These are phyloP conservation scores for Rhodofomes roseus DNA, from an alignment of 1,284 basidiomycete species.

Conservation along the genomic window DNA sequence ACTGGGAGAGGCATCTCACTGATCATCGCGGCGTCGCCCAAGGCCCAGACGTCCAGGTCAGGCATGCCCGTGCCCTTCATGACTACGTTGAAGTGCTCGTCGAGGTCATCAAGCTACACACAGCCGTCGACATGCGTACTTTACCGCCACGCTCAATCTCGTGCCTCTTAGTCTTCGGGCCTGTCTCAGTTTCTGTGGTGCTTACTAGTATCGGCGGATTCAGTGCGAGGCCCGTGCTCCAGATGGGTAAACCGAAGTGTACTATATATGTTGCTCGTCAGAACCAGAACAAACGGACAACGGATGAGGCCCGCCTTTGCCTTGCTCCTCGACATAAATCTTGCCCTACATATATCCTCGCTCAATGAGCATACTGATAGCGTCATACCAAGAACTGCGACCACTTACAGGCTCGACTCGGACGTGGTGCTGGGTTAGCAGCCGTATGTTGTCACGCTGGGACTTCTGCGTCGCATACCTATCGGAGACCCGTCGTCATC, in stretches of 20 bases:
- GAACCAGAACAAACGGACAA: no score
- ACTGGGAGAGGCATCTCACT: slow-evolving; percentile 70
- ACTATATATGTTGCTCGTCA: slow-evolving; percentile 45
- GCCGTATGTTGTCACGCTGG: slow-evolving; percentile 71
- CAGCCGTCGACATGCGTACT: neutral
- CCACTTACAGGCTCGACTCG: slow-evolving; percentile 59
- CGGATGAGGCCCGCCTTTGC: slow-evolving; percentile 42
- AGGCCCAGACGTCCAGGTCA: slow-evolving; percentile 76
- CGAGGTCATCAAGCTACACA: slow-evolving; percentile 50
- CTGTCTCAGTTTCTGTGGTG: slow-evolving; percentile 58
- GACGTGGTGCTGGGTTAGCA: slow-evolving; percentile 77
- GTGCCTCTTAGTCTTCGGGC: slow-evolving; percentile 58
- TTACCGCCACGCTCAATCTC: slow-evolving; percentile 44
- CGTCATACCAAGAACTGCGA: slow-evolving; percentile 7
- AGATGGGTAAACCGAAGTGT: slow-evolving; percentile 79
- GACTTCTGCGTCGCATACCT: slow-evolving; percentile 75
- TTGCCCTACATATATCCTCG: slow-evolving; percentile 55
- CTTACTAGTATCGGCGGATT: slow-evolving; percentile 67
- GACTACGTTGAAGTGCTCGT: slow-evolving; percentile 61
- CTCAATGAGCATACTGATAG: neutral
- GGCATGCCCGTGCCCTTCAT: slow-evolving; percentile 49
- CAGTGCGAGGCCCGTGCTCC: slow-evolving; percentile 81
- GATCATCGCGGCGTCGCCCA: slow-evolving; percentile 76
- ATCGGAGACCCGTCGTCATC: slow-evolving; percentile 4
- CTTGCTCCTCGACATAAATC: no score